Evolutionary conservation across 352 stramenopile species (phyloP).

Genomic region (Phytophthora pistaciae): DNA sequence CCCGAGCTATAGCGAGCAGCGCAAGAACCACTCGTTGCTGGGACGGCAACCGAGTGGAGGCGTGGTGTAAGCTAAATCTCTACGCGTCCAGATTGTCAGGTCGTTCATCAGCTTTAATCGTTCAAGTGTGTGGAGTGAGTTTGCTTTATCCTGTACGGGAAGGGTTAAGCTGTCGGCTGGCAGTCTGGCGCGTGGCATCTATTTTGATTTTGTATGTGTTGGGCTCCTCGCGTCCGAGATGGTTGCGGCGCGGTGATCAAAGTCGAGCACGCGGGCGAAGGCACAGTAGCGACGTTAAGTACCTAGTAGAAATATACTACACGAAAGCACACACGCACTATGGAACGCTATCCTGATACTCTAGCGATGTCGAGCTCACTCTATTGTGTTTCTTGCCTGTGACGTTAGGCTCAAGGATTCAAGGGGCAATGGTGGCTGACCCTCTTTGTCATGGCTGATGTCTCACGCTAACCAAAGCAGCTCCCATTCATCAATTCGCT

Average conservation of each 20-base stretch:
- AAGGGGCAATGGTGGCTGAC: neutral
- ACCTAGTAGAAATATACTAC: slow-evolving; percentile 36
- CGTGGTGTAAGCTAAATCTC: slow-evolving; percentile 56
- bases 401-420: neutral
- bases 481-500: slow-evolving; percentile 2
- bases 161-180: neutral
- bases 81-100: neutral
- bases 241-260: neutral
- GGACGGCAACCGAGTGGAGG: slow-evolving; percentile 70
- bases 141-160: neutral
- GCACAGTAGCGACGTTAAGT: slow-evolving; percentile 31
- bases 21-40: slow-evolving; percentile 76
- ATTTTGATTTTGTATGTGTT: slow-evolving; percentile 40
- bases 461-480: neutral
- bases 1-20: slow-evolving; percentile 66
- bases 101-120: neutral
- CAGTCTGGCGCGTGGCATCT: slow-evolving; percentile 11
- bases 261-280: slow-evolving; percentile 3
- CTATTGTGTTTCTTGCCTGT: neutral
- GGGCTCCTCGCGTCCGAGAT: slow-evolving; percentile 1
- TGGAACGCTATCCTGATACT: neutral
- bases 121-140: slow-evolving; percentile 1
- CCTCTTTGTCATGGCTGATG: neutral
- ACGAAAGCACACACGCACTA: slow-evolving; percentile 9
- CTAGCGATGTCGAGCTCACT: neutral